Base-by-base conservation (phyloP, 2,329 filamentous ascomycete species). In the Colletotrichum lentis region DNA sequence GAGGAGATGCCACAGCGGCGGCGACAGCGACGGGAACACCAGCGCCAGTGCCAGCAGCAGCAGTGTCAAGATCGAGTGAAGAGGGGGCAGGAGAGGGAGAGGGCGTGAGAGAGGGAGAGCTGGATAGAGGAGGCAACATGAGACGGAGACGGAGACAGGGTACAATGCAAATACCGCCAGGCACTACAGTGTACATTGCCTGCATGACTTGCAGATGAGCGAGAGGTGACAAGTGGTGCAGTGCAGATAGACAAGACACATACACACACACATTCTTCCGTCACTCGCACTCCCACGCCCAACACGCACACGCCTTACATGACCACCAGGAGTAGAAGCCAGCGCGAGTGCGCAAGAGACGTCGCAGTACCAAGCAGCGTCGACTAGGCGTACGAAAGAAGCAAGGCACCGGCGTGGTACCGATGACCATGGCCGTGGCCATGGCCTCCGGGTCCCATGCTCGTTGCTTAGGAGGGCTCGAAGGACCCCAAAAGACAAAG, bases 61-160 rank as follows among this genome's bases (percentile, higher is more conserved):
- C 31, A 27, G 22, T 24, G 18, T 27, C 16, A 24, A 49, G 44
- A 41, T 22, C 10, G 27, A 35, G 35, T 20, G 44, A 41, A n/a
- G 31, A 16, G 20, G 35, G 44, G n/a, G 41, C 20, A 5, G n/a
- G 4, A 27, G 54, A 41, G 14, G 14, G 35, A 43, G 52, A 41
- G 53, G n/a, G 31, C 39, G 20, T 41, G 62, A 62, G 52, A 22
- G 20, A 41, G 22, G 7, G 35, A 20, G 41, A 57, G 54, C 27
- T 11, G 14, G 53, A 49, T 22, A 49, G 65, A 60, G 49, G 65
- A 65, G 61, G 62, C 65, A 68, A 68, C 62, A 68, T 68, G n/a
- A n/a, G n/a, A n/a, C n/a, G n/a, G 46, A 37, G 61, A 49, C 18
- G 27, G 27, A 65, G 54, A 54, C 22, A 49, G 39, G 50, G 55